Base-by-base conservation (phyloP, 108 stramenopile genomes). In the Epipyxis sp. region DNA sequence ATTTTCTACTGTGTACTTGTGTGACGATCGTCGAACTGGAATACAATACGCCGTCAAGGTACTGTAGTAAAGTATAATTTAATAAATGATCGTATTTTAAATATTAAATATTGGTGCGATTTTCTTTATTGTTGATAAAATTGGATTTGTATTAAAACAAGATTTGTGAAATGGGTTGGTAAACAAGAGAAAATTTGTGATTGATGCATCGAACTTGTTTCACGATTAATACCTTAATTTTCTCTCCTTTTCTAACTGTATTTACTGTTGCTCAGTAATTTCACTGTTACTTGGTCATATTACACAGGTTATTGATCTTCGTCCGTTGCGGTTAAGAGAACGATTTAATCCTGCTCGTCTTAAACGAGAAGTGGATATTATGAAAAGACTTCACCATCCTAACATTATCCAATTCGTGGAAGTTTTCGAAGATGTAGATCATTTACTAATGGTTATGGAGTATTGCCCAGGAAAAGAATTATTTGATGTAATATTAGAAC, bases 371-470 rank as follows among this genome's bases (percentile, higher is more conserved):
- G 82, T 83, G 41, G 76, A 84, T 34, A 84, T 84, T 41, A 84
- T 84, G 84, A 40, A 42, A 62, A 69, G 82, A 25, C 57, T 84
- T 65, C 82, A 86, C 34, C 93, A 94, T 77, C 87, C 89, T 16
- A 82, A 84, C 69, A 92, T 94, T 40, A 84, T 94, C 44, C 79
- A 90, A 62, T 87, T 94, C 27, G 79, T 79, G 54, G 90, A 90
- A 37, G 85, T 89, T 25, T 94, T 87, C 80, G 85, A 87, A 30
- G 82, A 88, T 44, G 78, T 86, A 54, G 80, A 87, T 6, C 87
- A 88, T 59, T 62, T 92, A 2, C 86, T 87, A 76, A 87, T 93
- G 35, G 90, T 93, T 37, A 89, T 89, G 76, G 92, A 93, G 71
- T 79, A 89, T 13, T 79, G 86, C 65, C 76, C 78, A 0, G 92